A percentile compares a stretch with the other conserved stretches of the same genome.
These are phyloP conservation scores for Aspergillus persii DNA, from an alignment of 2,329 filamentous ascomycete species.

Conservation along the genomic window DNA sequence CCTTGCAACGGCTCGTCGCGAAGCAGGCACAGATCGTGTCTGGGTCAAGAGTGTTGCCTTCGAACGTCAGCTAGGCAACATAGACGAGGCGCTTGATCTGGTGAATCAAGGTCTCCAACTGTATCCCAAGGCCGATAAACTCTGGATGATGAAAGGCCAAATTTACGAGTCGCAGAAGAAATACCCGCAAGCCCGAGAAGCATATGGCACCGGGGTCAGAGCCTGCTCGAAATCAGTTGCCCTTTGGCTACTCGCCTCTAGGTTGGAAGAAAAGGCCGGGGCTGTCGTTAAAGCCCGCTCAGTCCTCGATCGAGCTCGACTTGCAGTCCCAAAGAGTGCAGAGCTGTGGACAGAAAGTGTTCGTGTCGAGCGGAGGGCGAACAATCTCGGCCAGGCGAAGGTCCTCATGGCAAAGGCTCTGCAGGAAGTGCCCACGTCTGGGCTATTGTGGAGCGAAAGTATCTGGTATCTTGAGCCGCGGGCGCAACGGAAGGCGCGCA, in stretches of 20 bases:
- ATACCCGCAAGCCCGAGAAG: constrained; percentile 80
- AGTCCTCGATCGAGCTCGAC: constrained; percentile 84
- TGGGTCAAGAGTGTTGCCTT: constrained; percentile 97
- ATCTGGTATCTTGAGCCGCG: constrained; percentile 93
- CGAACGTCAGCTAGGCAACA: constrained; percentile 78
- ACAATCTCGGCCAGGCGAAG: constrained; percentile 79
- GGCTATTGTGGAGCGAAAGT: constrained; percentile 86
- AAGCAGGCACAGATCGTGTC: constrained; percentile 91
- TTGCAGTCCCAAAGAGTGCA: constrained; percentile 80
- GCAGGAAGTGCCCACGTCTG: constrained; percentile 85
- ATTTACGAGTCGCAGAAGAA: constrained; percentile 86
- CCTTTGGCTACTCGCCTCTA: constrained; percentile 84
- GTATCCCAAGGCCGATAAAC: constrained; percentile 80
- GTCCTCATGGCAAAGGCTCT: constrained; percentile 90
- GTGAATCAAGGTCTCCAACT: constrained; percentile 81
- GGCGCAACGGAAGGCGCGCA: constrained; percentile 87
- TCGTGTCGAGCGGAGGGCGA: constrained; percentile 82
- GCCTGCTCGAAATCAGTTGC: constrained; percentile 80
- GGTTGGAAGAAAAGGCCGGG: constrained; percentile 81
- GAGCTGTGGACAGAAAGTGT: constrained; percentile 93
- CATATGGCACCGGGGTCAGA: constrained; percentile 83
- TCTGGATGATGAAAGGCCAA: constrained; percentile 99
- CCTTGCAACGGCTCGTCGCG: constrained; percentile 75
- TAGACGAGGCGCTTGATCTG: constrained; percentile 79
- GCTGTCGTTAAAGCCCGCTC: constrained; percentile 88